Percentiles rank a stretch among this genome's conserved stretches.
Conservation (phyloP, 1,139 yeast species). For the Blastobotrys ciferrii region DNA sequence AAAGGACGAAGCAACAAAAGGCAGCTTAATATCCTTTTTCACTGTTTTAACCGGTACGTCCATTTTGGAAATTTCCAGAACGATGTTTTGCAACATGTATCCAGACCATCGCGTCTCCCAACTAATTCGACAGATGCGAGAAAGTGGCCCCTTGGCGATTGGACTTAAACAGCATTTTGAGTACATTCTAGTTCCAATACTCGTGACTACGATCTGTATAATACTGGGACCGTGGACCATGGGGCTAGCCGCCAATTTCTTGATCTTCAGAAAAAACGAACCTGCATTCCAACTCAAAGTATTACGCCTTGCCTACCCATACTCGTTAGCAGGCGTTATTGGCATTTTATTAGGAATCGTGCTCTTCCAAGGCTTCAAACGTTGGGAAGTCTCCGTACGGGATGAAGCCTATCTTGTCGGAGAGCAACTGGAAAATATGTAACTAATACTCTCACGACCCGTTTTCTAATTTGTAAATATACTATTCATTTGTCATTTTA, state of each 20-base stretch:
- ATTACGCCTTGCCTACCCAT: conserved; percentile 14
- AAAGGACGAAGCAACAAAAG: not conserved
- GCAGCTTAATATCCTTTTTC: conserved; percentile 1
- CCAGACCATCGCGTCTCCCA: conserved; percentile 17
- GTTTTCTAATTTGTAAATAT: too few species aligned
- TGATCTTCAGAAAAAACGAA: not conserved
- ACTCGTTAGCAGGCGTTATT: conserved; percentile 8
- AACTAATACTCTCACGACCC: conserved; percentile 11
- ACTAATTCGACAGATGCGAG: conserved; percentile 1
- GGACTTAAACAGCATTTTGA: not conserved
- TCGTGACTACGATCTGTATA: not conserved
- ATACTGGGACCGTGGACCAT: not conserved
- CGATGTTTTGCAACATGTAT: conserved; percentile 11
- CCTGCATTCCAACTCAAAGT: conserved; percentile 3
- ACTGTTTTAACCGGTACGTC: conserved; percentile 9
- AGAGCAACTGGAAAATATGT: conserved; percentile 36
- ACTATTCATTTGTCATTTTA: too few species aligned
- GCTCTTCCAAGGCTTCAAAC: conserved; percentile 15
- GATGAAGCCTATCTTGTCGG: conserved; percentile 39
- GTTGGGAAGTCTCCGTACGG: conserved; percentile 30
- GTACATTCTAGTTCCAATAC: conserved; percentile 9
- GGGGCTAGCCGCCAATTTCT: not conserved
- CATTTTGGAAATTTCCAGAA: conserved; percentile 10
- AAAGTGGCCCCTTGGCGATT: conserved; percentile 3
- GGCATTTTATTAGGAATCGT: conserved; percentile 3